A percentile compares a stretch with the other conserved stretches of the same genome.
Evolutionary conservation across 83 land plant species (phyloP).

Genomic region (Larix sibirica): DNA sequence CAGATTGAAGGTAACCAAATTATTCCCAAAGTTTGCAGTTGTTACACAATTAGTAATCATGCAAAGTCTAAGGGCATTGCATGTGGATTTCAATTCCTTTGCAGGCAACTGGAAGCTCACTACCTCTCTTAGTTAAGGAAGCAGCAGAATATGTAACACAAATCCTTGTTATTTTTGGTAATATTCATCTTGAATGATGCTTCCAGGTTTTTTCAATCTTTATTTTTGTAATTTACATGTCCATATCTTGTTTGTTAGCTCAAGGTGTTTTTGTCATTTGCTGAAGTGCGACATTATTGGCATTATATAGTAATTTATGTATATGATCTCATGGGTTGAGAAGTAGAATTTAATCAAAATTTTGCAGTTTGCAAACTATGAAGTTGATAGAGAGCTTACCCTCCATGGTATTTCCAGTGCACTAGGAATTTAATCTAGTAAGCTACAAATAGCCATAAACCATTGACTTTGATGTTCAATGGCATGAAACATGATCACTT

Average conservation of each 20-base stretch:
- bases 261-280: neutral
- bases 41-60: neutral
- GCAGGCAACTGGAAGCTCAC: conserved; percentile 22
- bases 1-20: neutral
- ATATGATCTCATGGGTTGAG: neutral
- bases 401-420: neutral
- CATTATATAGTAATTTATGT: neutral
- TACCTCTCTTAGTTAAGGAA: conserved; percentile 20
- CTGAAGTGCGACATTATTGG: neutral
- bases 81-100: neutral
- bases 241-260: too few relatives aligned
- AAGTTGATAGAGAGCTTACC: neutral
- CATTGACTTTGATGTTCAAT: neutral
- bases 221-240: too few relatives aligned
- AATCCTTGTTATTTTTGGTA: conserved; percentile 42
- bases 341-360: neutral
- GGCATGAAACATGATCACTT: neutral
- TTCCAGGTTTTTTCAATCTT: neutral
- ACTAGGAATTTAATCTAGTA: neutral
- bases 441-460: neutral
- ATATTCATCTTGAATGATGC: neutral
- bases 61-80: neutral
- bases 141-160: conserved; percentile 39
- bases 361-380: neutral
- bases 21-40: neutral